A percentile compares a stretch with the other conserved stretches of the same genome.
Evolutionary conservation across 2,329 filamentous ascomycete species (phyloP).

Genomic region (Botryotinia narcissicola): DNA sequence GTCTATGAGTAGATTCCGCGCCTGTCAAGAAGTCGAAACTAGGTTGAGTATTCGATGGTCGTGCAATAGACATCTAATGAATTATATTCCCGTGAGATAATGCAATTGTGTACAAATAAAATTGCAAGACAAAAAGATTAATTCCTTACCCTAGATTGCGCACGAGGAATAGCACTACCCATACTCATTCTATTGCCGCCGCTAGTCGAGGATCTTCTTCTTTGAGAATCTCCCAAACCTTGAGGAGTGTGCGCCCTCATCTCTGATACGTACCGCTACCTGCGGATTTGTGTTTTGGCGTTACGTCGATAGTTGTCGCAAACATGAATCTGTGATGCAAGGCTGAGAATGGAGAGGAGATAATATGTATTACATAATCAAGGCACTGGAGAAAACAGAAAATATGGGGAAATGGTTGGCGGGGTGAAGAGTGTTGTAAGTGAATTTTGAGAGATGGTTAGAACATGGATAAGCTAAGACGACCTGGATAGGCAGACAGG

Average conservation of each 20-base stretch:
- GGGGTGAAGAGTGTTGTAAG: background rate
- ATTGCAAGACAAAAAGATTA: constrained; percentile 1
- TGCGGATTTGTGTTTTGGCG: constrained; percentile 9
- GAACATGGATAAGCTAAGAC: background rate
- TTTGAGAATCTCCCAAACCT: constrained; percentile 28
- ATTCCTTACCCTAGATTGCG: constrained; percentile 35
- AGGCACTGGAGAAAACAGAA: background rate
- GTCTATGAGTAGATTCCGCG: constrained; percentile 43
- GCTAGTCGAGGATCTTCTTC: constrained; percentile 32
- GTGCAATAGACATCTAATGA: constrained; percentile 45
- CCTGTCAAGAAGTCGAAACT: constrained; percentile 60
- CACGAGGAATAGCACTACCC: constrained; percentile 34
- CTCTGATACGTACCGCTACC: background rate
- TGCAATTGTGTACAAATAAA: background rate
- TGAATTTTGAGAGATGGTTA: background rate
- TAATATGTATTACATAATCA: constrained; percentile 1
- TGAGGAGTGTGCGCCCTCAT: constrained; percentile 38
- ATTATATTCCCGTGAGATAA: constrained; percentile 2
- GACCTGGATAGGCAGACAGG: too few species aligned
- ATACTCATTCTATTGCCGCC: constrained; percentile 33
- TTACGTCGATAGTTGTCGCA: constrained; percentile 23
- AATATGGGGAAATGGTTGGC: constrained; percentile 8
- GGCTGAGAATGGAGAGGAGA: background rate
- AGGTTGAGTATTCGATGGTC: constrained; percentile 50
- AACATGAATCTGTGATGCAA: constrained; percentile 3